phyloP scores from a whole-genome alignment of 2,329 filamentous ascomycete species.

The Aspergillus phoenicis region DNA sequence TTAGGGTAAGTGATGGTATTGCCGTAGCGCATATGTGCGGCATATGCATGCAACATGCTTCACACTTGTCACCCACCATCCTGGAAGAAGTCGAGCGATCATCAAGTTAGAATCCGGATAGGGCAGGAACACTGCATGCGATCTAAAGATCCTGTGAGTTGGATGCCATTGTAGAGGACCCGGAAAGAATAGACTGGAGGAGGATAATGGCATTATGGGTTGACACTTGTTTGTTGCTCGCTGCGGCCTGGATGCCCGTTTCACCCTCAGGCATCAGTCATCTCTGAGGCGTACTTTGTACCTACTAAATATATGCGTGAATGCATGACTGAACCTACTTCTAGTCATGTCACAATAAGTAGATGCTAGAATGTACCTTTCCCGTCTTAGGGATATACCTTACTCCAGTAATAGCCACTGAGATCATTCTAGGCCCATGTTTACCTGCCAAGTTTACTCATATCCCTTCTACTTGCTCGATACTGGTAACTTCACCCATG shows the following conservation, averaged over 20 bases:
- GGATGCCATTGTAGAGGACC: neutral
- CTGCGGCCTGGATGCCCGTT: neutral
- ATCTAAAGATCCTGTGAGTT: conserved; percentile 4
- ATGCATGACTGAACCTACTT: neutral
- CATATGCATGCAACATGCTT: conserved; percentile 16
- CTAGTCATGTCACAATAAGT: neutral
- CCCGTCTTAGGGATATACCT: no score
- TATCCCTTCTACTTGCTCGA: neutral
- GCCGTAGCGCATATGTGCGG: conserved; percentile 10
- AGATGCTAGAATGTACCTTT: neutral
- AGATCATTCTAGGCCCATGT: neutral
- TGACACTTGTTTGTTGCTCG: neutral
- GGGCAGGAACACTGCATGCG: conserved; percentile 11
- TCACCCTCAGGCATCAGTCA: neutral
- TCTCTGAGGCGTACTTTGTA: neutral
- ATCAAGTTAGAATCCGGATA: conserved; percentile 13
- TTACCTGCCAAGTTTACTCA: neutral
- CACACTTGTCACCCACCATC: conserved; percentile 4
- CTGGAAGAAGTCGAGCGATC: conserved; percentile 1
- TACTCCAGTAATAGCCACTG: neutral
- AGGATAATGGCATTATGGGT: conserved; percentile 5
- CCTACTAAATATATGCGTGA: neutral
- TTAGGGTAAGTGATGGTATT: conserved; percentile 1
- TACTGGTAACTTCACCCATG: neutral
- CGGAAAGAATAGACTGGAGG: neutral